Base-by-base conservation (phyloP, 2,329 filamentous ascomycete genomes). In the Tricladium varicosporioides region DNA sequence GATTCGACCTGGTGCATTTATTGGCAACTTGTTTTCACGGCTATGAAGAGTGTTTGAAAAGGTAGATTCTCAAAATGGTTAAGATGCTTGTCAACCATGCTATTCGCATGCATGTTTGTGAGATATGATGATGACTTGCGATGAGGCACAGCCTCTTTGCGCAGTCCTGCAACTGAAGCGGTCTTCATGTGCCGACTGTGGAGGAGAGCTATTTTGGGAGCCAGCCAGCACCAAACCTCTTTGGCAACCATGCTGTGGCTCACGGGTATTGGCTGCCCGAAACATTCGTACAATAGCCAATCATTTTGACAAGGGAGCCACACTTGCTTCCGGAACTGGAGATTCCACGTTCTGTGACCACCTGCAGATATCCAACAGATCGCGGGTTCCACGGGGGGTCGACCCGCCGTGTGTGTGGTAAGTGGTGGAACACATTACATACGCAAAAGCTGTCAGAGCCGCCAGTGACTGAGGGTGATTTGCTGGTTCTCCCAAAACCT, bases 61-160 rank as follows among this genome's bases (percentile, higher is more conserved):
- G 13, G 19, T 13, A 32, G 22, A 27, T 27, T 27, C 22, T 27
- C 22, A 27, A 27, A 49, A 42, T 48, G 44, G 51, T 45, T 33
- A 48, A 45, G 19, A 43, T 51, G 56, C 22, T 22, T 46, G 48
- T 51, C 22, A 42, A 45, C 51, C 51, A 51, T 15, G 15, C n/a
- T 58, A 46, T 50, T 45, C 43, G 36, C 36, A 40, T 40, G 36
- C 36, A 40, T n/a, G 18, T 42, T 27, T 16, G 46, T 48, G 33
- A 45, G 33, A 51, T 13, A 52, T 47, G 56, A 56, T 51, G 51
- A 49, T 49, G 46, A 54, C 46, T 45, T 31, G 22, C 31, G 42
- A 11, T 33, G 27, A 48, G 33, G 55, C 61, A 63, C 59, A 58
- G 61, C 61, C 61, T 58, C 61, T 54, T 54, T 61, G 52, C 56